phyloP scores from a whole-genome alignment of 352 stramenopile genomes.

The Hyaloperonospora arabidopsidis region DNA sequence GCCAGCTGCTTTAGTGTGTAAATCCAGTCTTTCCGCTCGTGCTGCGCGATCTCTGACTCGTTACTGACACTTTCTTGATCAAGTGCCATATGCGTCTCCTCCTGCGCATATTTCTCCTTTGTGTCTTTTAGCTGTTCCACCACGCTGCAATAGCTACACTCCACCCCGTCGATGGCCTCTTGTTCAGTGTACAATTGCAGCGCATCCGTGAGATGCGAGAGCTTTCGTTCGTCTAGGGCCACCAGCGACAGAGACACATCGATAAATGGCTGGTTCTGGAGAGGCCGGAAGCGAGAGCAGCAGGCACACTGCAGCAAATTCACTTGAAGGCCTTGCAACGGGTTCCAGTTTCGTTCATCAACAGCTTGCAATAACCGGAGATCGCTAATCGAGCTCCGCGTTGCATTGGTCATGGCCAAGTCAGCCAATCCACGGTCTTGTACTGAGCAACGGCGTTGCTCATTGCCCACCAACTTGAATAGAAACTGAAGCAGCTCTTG shows the following conservation, averaged over 20 bases:
- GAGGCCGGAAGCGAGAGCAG: slow-evolving; percentile 56
- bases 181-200: slow-evolving; percentile 56
- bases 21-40: slow-evolving; percentile 62
- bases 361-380: slow-evolving; percentile 52
- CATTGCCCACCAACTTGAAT: slow-evolving; percentile 70
- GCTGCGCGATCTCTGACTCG: slow-evolving; percentile 46
- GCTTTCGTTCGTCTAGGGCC: slow-evolving; percentile 25
- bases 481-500: slow-evolving; percentile 83
- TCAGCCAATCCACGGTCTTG: slow-evolving; percentile 51
- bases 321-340: slow-evolving; percentile 68
- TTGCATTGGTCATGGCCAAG: slow-evolving; percentile 21
- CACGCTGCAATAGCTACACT: slow-evolving; percentile 69
- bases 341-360: slow-evolving; percentile 66
- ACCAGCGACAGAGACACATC: slow-evolving; percentile 72
- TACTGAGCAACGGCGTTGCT: slow-evolving; percentile 44
- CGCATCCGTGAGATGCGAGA: slow-evolving; percentile 43
- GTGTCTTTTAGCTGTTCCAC: slow-evolving; percentile 41
- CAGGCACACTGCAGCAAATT: slow-evolving; percentile 66
- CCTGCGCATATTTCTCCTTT: slow-evolving; percentile 24
- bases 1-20: slow-evolving; percentile 44
- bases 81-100: slow-evolving; percentile 16
- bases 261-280: slow-evolving; percentile 71
- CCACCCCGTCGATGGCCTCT: slow-evolving; percentile 65
- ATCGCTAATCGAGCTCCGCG: slow-evolving; percentile 54
- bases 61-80: slow-evolving; percentile 9